These are phyloP conservation scores for Syncephalastrum monosporum DNA, from an alignment of 371 early-diverging fungal genomes.

Conservation along the genomic window DNA sequence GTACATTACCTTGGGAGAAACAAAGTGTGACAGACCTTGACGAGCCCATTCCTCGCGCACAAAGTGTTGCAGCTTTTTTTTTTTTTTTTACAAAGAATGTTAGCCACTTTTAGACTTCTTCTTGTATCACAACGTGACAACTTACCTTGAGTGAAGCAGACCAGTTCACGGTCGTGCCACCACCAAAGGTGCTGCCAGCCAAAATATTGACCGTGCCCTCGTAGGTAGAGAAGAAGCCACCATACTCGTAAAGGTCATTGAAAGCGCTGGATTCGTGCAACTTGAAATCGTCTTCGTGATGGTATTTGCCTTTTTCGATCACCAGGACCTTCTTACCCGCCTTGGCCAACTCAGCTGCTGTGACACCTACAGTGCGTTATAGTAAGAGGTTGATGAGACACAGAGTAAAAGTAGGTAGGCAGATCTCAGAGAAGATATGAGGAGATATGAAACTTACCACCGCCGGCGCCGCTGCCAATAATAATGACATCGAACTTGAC, in stretches of 20 bases:
- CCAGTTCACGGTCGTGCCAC: constrained; percentile 51
- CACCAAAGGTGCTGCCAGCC: constrained; percentile 70
- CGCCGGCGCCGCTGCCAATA: constrained; percentile 78
- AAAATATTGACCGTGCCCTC: constrained; percentile 53
- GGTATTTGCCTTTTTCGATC: constrained; percentile 70
- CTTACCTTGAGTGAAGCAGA: constrained; percentile 65
- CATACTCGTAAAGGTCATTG: constrained; percentile 51
- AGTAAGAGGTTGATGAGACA: too few species aligned
- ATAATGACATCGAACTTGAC: constrained; percentile 65
- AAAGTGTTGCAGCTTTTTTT: constrained; percentile 26
- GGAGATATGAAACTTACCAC: constrained; percentile 36
- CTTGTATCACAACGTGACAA: background rate
- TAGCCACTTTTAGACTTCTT: background rate
- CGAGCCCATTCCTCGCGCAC: constrained; percentile 76
- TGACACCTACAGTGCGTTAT: constrained; percentile 38
- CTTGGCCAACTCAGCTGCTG: constrained; percentile 68
- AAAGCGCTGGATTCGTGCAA: constrained; percentile 48
- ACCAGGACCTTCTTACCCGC: constrained; percentile 73
- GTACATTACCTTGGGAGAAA: constrained; percentile 38
- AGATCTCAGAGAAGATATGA: background rate
- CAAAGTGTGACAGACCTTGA: constrained; percentile 59
- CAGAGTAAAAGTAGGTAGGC: too few species aligned
- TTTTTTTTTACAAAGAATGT: background rate
- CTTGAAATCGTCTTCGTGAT: constrained; percentile 52
- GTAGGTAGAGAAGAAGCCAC: constrained; percentile 34